Percentiles rank a stretch among this genome's conserved stretches.
Evolutionary conservation across 192 early-diverging fungal genomes (phyloP).

Genomic region (Linnemannia zychae): DNA sequence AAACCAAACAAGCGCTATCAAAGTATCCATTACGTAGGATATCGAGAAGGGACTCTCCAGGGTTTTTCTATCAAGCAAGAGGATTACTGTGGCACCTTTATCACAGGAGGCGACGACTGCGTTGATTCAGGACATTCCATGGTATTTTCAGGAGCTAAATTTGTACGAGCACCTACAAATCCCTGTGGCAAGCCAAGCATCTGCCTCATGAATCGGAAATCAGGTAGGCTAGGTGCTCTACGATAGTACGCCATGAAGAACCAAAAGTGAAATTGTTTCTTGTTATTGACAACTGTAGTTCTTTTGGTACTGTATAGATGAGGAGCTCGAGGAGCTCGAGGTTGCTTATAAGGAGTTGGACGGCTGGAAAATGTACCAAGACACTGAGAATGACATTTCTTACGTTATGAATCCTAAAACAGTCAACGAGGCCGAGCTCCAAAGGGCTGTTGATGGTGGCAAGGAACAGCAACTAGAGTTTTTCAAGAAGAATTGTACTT

Average conservation of each 20-base stretch:
- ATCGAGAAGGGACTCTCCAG: not conserved
- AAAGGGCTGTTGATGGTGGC: not conserved
- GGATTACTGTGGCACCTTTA: not conserved
- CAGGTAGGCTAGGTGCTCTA: not conserved
- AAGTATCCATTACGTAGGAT: not conserved
- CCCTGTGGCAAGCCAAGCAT: not conserved
- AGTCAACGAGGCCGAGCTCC: not conserved
- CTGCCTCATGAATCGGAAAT: not conserved
- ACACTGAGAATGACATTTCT: not conserved
- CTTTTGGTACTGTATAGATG: not conserved
- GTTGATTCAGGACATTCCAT: not conserved
- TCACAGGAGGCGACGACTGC: not conserved
- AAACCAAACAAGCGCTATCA: not conserved
- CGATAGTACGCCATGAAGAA: not conserved
- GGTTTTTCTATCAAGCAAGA: not conserved
- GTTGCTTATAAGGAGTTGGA: not conserved
- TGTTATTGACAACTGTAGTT: not conserved
- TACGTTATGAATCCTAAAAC: not conserved
- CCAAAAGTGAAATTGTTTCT: not conserved
- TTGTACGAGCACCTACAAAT: not conserved
- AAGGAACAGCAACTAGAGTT: not conserved
- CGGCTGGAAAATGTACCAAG: not conserved
- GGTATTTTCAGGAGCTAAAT: not conserved
- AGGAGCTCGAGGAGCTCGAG: not conserved
- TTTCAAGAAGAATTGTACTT: not conserved